Conservation (phyloP, 306 rosid species). For the Lupinus albus region DNA sequence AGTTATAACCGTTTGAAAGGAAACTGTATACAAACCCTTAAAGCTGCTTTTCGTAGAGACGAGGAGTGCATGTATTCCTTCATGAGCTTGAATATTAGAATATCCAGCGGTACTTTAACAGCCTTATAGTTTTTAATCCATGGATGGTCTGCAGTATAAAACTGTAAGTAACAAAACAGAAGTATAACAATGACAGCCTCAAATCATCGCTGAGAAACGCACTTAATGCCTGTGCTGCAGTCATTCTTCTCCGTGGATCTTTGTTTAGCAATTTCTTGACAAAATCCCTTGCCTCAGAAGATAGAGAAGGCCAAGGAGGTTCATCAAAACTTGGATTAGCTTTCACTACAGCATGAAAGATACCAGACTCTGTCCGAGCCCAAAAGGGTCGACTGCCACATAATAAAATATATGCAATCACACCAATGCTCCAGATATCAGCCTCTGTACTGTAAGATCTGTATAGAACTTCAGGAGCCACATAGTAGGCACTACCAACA, state of each 20-base stretch:
- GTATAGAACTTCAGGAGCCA: constrained; percentile 82
- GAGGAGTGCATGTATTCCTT: constrained; percentile 74
- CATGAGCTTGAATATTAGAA: constrained; percentile 73
- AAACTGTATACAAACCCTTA: constrained; percentile 57
- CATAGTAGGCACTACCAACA: constrained; percentile 83
- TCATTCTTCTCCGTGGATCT: constrained; percentile 82
- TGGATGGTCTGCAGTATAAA: constrained; percentile 65
- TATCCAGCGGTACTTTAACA: constrained; percentile 67
- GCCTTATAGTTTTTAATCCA: constrained; percentile 63
- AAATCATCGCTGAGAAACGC: constrained; percentile 39
- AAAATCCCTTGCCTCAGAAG: constrained; percentile 63
- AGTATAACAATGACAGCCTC: constrained; percentile 17
- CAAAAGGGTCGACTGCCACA: constrained; percentile 93
- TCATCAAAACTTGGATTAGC: constrained; percentile 82
- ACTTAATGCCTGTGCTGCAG: constrained; percentile 81
- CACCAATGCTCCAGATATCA: constrained; percentile 84
- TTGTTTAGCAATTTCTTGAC: constrained; percentile 74
- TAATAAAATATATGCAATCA: constrained; percentile 78
- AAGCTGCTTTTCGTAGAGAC: constrained; percentile 73
- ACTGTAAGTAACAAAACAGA: constrained; percentile 32
- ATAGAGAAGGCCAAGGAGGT: constrained; percentile 79
- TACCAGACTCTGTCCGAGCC: constrained; percentile 88
- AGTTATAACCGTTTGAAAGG: background rate
- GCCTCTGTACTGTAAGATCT: constrained; percentile 77
- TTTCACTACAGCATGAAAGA: constrained; percentile 73